Conservation (phyloP, 2,329 filamentous ascomycete genomes). For the Neofusicoccum umdonicola region DNA sequence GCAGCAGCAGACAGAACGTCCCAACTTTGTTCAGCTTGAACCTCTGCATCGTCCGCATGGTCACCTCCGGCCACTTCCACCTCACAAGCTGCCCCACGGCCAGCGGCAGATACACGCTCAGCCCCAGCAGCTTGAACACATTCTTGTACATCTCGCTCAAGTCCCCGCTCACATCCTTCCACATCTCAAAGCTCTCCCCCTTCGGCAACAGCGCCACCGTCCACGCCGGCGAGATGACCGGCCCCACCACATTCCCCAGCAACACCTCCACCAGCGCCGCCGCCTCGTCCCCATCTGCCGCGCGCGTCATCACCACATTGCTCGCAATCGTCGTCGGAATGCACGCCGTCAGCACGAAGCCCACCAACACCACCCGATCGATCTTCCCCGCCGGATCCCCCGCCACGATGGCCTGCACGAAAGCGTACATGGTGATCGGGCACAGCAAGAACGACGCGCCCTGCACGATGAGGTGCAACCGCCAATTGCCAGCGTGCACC, state of each 20-base stretch:
- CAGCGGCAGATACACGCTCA: constrained; percentile 16
- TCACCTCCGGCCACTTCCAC: constrained; percentile 11
- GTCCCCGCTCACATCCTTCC: constrained; percentile 4
- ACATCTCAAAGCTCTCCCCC: neutral
- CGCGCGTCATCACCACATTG: constrained; percentile 17
- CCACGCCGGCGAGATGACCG: constrained; percentile 8
- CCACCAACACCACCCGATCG: constrained; percentile 12
- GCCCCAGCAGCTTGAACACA: constrained; percentile 12
- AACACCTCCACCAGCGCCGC: constrained; percentile 17
- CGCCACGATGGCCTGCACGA: constrained; percentile 9
- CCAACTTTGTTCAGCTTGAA: constrained; percentile 9
- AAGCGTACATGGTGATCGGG: constrained; percentile 11
- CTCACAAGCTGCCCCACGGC: constrained; percentile 9
- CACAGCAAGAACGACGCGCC: constrained; percentile 7
- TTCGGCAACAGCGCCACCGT: constrained; percentile 16
- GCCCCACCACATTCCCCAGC: constrained; percentile 16
- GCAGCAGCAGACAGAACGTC: constrained; percentile 10
- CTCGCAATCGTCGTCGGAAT: constrained; percentile 16
- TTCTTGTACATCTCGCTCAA: constrained; percentile 15
- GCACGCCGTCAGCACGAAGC: constrained; percentile 16
- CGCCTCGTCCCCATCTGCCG: constrained; percentile 14
- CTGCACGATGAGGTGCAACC: constrained; percentile 15
- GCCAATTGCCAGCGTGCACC: constrained; percentile 16
- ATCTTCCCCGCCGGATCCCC: constrained; percentile 1
- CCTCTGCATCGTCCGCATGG: neutral